Conservation (phyloP, 257 asterid species). For the Scutellaria galericulata region DNA sequence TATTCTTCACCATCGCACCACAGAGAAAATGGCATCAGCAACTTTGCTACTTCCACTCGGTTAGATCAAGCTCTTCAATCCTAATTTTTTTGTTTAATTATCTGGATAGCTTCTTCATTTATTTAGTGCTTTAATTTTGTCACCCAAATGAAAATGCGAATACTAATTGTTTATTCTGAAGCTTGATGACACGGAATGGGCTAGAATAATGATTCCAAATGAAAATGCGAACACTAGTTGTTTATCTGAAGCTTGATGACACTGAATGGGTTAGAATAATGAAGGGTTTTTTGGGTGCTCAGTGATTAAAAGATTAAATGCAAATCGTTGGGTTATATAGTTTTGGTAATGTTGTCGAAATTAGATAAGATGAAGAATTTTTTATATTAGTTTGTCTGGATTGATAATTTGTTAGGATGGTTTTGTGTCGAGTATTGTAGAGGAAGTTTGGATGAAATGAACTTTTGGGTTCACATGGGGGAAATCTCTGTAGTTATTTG, state of each 20-base stretch:
- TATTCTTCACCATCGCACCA: slow-evolving; percentile 24
- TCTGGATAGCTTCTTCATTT: slow-evolving; percentile 6
- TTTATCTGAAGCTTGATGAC: not conserved
- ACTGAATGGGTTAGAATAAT: not conserved
- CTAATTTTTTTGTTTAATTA: not conserved
- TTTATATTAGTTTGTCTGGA: not conserved
- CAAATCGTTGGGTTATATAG: not conserved
- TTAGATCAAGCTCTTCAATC: slow-evolving; percentile 25
- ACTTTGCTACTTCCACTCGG: slow-evolving; percentile 53
- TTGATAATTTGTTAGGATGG: not conserved
- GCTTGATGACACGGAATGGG: not conserved
- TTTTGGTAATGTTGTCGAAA: slow-evolving; percentile 16
- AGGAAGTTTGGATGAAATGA: not conserved
- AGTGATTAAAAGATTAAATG: not conserved
- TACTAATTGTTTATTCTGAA: slow-evolving; percentile 1
- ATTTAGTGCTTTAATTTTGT: not conserved
- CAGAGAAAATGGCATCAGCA: slow-evolving; percentile 48
- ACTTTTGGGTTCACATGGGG: not conserved
- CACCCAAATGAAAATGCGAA: slow-evolving; percentile 5
- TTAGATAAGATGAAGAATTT: slow-evolving; percentile 11
- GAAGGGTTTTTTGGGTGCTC: slow-evolving; percentile 9
- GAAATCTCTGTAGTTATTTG: not conserved
- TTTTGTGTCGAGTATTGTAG: not conserved
- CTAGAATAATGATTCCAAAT: not conserved
- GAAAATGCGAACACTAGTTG: not conserved